Conservation (phyloP, 345 rosid genomes). For the Linum lewisii region DNA sequence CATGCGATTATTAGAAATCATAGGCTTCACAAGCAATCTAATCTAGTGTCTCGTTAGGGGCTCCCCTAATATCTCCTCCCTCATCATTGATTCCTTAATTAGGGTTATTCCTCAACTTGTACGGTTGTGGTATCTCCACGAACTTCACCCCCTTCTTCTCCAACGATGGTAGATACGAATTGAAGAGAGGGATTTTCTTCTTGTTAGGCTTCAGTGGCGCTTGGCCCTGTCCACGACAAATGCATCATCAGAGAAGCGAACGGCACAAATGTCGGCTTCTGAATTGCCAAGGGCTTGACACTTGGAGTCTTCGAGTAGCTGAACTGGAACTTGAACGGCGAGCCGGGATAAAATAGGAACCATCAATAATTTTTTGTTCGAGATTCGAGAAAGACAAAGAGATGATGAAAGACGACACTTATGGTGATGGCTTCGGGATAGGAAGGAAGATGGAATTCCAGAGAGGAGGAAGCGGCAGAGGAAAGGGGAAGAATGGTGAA, state of each 20-base stretch:
- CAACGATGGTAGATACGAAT: slow-evolving; percentile 55
- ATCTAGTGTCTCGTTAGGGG: slow-evolving; percentile 82
- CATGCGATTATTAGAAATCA: too few relatives aligned
- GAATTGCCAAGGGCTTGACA: slow-evolving; percentile 65
- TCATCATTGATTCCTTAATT: slow-evolving; percentile 40
- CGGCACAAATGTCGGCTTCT: slow-evolving; percentile 88
- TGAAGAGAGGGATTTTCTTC: slow-evolving; percentile 75
- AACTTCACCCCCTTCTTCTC: slow-evolving; percentile 48
- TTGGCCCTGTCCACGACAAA: slow-evolving; percentile 95
- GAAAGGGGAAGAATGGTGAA: slow-evolving; percentile 26
- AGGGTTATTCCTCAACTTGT: slow-evolving; percentile 52
- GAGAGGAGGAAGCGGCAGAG: too few relatives aligned
- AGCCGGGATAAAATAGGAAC: slow-evolving; percentile 83
- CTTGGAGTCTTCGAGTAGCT: slow-evolving; percentile 80
- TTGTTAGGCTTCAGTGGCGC: slow-evolving; percentile 69
- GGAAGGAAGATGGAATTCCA: slow-evolving; percentile 24
- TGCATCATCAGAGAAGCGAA: slow-evolving; percentile 92
- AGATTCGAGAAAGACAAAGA: neutral
- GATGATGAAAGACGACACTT: slow-evolving; percentile 3
- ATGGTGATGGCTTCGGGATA: slow-evolving; percentile 75
- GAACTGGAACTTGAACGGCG: too few relatives aligned
- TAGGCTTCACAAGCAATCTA: slow-evolving; percentile 45
- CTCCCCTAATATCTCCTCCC: slow-evolving; percentile 74
- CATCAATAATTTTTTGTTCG: neutral
- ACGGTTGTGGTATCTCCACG: slow-evolving; percentile 71